These are phyloP conservation scores for Chlorencoelia australis DNA, from an alignment of 2,329 filamentous ascomycete species.

Conservation along the genomic window DNA sequence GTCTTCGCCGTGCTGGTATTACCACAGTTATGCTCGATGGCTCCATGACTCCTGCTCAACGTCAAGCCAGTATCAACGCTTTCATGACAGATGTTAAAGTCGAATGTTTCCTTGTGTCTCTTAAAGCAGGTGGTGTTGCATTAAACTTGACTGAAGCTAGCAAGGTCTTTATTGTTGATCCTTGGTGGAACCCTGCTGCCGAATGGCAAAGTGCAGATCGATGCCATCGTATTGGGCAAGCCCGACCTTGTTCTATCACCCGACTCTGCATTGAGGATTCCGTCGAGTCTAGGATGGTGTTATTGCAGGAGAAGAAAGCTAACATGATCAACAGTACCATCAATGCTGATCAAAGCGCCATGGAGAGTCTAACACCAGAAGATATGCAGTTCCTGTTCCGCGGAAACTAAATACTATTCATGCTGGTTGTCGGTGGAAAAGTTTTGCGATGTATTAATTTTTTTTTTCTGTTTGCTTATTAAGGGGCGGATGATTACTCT, in stretches of 20 bases:
- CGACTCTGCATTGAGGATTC: conserved; percentile 94
- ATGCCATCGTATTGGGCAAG: conserved; percentile 91
- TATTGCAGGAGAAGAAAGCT: conserved; percentile 96
- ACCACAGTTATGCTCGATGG: conserved; percentile 98
- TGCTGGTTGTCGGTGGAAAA: too few relatives aligned
- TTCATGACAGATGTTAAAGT: conserved; percentile 95
- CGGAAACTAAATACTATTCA: conserved; percentile 38
- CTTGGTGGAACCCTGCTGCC: conserved; percentile 99
- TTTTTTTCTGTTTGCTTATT: too few relatives aligned
- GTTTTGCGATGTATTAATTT: too few relatives aligned
- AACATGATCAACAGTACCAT: conserved; percentile 97
- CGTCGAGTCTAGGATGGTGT: conserved; percentile 89
- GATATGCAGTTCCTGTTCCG: conserved; percentile 97
- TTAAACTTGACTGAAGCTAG: conserved; percentile 93
- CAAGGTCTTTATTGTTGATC: conserved; percentile 90
- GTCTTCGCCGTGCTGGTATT: conserved; percentile 89
- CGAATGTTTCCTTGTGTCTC: conserved; percentile 89
- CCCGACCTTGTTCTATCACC: conserved; percentile 86
- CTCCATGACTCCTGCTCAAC: conserved; percentile 89
- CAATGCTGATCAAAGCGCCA: conserved; percentile 81
- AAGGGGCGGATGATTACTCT: too few relatives aligned
- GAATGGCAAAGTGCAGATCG: conserved; percentile 97
- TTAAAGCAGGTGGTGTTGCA: conserved; percentile 93
- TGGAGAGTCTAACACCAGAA: conserved; percentile 82
- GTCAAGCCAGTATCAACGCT: conserved; percentile 86